Percentiles rank a stretch among this genome's conserved stretches.
phyloP scores from a whole-genome alignment of 164 flowering plant species.

The Piper longum region DNA sequence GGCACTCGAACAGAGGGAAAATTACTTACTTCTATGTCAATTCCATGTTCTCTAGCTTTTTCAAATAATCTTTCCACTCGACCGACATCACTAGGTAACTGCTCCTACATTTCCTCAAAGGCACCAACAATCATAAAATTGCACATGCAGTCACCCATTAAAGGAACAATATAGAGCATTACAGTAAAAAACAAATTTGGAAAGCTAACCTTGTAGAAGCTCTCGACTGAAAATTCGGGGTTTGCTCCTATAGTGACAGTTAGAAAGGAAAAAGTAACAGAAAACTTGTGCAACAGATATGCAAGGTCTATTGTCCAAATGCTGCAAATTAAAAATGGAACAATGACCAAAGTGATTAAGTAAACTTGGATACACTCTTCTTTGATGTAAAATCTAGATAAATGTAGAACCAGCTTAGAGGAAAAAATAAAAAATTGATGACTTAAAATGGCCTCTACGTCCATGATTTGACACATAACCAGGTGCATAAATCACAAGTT shows the following conservation, averaged over 20 bases:
- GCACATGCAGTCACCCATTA: not conserved
- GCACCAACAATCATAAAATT: not conserved
- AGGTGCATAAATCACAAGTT: no score
- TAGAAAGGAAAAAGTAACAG: constrained; percentile 71
- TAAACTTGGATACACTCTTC: not conserved
- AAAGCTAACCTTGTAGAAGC: constrained; percentile 65
- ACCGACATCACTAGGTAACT: constrained; percentile 54
- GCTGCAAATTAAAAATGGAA: constrained; percentile 31
- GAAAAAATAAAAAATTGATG: not conserved
- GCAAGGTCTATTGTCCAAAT: constrained; percentile 99
- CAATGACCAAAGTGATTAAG: not conserved
- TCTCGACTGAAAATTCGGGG: constrained; percentile 69
- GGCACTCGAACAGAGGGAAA: no score
- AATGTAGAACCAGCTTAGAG: not conserved
- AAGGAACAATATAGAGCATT: not conserved
- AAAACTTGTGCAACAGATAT: constrained; percentile 63
- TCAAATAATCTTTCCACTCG: constrained; percentile 71
- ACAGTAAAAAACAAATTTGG: not conserved
- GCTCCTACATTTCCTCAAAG: constrained; percentile 45
- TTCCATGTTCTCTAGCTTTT: constrained; percentile 60
- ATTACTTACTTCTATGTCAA: constrained; percentile 57
- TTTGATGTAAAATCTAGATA: not conserved
- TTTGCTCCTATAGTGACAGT: constrained; percentile 91
- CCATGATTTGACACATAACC: no score
- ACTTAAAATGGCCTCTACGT: not conserved